phyloP scores from a whole-genome alignment of 1,284 basidiomycete genomes.

The Polyporus tsugae region DNA sequence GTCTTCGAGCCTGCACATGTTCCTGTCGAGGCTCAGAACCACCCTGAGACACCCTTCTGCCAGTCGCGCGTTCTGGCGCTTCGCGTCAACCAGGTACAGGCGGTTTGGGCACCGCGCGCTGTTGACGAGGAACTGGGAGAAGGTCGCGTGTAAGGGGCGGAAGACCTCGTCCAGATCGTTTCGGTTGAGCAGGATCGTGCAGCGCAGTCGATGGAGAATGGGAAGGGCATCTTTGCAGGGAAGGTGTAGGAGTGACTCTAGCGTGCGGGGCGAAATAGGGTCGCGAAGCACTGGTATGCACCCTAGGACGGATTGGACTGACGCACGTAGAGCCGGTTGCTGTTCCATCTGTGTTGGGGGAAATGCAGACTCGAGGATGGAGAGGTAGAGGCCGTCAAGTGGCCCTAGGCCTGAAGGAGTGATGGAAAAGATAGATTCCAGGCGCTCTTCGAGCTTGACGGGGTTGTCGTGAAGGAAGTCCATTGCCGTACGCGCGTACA shows the following conservation, averaged over 20 bases:
- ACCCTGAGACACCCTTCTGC: constrained; percentile 19
- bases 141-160: constrained; percentile 20
- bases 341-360: constrained; percentile 9
- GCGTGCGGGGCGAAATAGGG: constrained; percentile 13
- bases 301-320: constrained; percentile 16
- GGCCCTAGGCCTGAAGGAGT: background rate
- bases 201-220: constrained; percentile 21
- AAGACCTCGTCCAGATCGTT: constrained; percentile 13
- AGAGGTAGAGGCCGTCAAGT: constrained; percentile 25
- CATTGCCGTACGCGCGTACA: constrained; percentile 20
- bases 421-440: constrained; percentile 19
- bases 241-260: constrained; percentile 13
- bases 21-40: constrained; percentile 7
- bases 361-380: constrained; percentile 21
- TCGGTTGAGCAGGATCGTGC: constrained; percentile 9
- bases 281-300: constrained; percentile 22
- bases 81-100: constrained; percentile 20
- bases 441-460: constrained; percentile 13
- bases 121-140: constrained; percentile 25
- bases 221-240: constrained; percentile 1
- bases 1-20: constrained; percentile 7
- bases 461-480: constrained; percentile 18
- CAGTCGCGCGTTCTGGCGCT: constrained; percentile 11
- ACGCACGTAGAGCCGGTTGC: constrained; percentile 2
- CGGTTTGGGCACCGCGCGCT: constrained; percentile 15